Evolutionary conservation across 2,329 filamentous ascomycete genomes (phyloP).

Genomic region (Didymella segeticola): DNA sequence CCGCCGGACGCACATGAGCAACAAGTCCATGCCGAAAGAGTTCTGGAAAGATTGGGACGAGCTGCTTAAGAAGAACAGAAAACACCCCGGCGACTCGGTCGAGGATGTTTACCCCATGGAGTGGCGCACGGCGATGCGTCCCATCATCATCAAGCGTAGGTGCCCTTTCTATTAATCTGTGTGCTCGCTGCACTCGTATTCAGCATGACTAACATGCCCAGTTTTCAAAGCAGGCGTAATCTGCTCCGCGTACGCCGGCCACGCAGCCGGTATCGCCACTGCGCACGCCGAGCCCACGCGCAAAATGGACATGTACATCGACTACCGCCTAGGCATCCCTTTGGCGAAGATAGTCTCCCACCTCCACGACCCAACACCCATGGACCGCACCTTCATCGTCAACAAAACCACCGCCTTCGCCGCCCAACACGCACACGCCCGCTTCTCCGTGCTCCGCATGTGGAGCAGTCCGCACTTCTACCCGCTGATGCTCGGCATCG

Average conservation of each 20-base stretch:
- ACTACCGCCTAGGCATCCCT: constrained; percentile 42
- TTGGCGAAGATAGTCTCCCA: constrained; percentile 30
- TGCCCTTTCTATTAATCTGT: neutral
- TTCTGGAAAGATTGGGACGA: constrained; percentile 51
- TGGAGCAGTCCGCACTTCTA: constrained; percentile 60
- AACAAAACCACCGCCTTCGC: constrained; percentile 42
- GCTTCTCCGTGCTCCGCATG: constrained; percentile 55
- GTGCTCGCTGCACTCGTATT: too few species aligned
- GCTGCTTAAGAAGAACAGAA: constrained; percentile 24
- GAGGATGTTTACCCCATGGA: constrained; percentile 45
- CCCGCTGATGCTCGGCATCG: constrained; percentile 54
- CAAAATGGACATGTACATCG: constrained; percentile 54
- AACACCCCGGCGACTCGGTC: constrained; percentile 10
- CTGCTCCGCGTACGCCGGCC: constrained; percentile 34
- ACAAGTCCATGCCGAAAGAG: constrained; percentile 44
- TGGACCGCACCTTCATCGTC: constrained; percentile 43
- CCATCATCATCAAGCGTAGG: constrained; percentile 51
- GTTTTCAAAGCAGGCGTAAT: constrained; percentile 58
- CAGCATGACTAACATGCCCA: too few species aligned
- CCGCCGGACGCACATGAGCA: constrained; percentile 48
- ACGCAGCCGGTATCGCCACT: constrained; percentile 48
- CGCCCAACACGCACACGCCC: constrained; percentile 28
- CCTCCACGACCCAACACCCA: constrained; percentile 44
- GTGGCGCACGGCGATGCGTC: constrained; percentile 52
- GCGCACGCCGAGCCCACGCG: constrained; percentile 49